These are phyloP conservation scores for Talaromyces adpressus DNA, from an alignment of 495 filamentous ascomycete genomes.

Conservation along the genomic window DNA sequence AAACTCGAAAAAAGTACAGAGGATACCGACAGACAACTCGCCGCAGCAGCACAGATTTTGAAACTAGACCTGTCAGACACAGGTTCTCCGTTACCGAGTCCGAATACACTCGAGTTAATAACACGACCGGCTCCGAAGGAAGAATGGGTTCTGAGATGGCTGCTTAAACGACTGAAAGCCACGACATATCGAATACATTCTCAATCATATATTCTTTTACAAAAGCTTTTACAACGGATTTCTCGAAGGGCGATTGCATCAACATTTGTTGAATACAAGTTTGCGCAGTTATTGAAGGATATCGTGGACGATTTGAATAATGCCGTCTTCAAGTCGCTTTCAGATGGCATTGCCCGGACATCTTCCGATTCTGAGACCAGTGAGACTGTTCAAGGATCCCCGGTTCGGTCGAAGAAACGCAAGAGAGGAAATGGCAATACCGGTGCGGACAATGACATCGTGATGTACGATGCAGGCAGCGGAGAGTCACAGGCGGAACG, in stretches of 20 bases:
- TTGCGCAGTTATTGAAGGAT: constrained; percentile 35
- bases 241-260: constrained; percentile 39
- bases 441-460: constrained; percentile 18
- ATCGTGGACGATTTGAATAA: constrained; percentile 31
- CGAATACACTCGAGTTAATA: constrained; percentile 22
- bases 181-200: constrained; percentile 38
- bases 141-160: constrained; percentile 63
- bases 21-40: constrained; percentile 30
- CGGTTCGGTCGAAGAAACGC: constrained; percentile 9
- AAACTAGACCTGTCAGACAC: constrained; percentile 34
- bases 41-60: constrained; percentile 42
- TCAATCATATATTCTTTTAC: constrained; percentile 41
- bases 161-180: constrained; percentile 52
- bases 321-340: constrained; percentile 25
- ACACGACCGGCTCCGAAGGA: constrained; percentile 39
- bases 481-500: neutral
- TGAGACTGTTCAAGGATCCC: constrained; percentile 28
- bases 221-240: constrained; percentile 38
- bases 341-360: constrained; percentile 18
- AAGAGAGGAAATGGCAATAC: constrained; percentile 28
- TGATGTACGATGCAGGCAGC: constrained; percentile 18
- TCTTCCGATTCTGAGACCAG: constrained; percentile 31
- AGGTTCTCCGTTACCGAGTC: constrained; percentile 11
- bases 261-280: constrained; percentile 44
- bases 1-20: constrained; percentile 43